These are phyloP conservation scores for Xylaria sp. DNA, from an alignment of 2,329 filamentous ascomycete species.

Conservation along the genomic window DNA sequence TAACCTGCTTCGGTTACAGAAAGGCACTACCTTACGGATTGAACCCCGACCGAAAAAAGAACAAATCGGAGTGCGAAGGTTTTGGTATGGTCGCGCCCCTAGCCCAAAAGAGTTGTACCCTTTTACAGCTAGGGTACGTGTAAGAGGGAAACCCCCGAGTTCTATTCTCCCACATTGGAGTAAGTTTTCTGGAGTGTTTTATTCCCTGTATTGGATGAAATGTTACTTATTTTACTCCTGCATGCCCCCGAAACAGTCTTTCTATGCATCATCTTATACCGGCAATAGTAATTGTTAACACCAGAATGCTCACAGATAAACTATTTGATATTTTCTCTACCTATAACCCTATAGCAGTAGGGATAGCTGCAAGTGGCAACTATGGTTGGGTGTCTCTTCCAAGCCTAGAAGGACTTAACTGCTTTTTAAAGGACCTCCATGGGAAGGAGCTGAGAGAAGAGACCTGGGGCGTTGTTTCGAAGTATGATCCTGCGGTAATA, in stretches of 20 bases:
- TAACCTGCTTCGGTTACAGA: background rate
- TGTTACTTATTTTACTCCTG: no score
- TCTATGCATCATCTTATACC: no score
- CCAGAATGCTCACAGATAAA: no score
- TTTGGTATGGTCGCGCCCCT: conserved; percentile 6
- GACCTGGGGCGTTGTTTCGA: conserved; percentile 10
- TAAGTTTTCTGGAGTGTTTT: no score
- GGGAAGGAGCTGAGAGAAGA: conserved; percentile 6
- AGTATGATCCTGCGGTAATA: conserved; percentile 20
- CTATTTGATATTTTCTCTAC: conserved; percentile 11
- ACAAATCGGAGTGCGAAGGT: background rate
- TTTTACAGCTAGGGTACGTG: conserved; percentile 16
- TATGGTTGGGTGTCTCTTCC: conserved; percentile 23
- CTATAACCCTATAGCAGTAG: conserved; percentile 19
- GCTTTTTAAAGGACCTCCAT: conserved; percentile 9
- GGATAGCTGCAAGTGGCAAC: background rate
- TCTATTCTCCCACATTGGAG: conserved; percentile 5
- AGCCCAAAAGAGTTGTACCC: conserved; percentile 17
- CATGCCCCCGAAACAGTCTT: no score
- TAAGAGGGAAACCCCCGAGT: conserved; percentile 8
- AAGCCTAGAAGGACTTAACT: conserved; percentile 5
- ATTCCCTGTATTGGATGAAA: no score
- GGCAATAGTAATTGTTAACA: no score
- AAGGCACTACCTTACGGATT: conserved; percentile 4
- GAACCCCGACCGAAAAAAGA: background rate